A percentile compares a stretch with the other conserved stretches of the same genome.
Conservation (phyloP, 139 green algal genomes). For the Picochlorum sp. region DNA sequence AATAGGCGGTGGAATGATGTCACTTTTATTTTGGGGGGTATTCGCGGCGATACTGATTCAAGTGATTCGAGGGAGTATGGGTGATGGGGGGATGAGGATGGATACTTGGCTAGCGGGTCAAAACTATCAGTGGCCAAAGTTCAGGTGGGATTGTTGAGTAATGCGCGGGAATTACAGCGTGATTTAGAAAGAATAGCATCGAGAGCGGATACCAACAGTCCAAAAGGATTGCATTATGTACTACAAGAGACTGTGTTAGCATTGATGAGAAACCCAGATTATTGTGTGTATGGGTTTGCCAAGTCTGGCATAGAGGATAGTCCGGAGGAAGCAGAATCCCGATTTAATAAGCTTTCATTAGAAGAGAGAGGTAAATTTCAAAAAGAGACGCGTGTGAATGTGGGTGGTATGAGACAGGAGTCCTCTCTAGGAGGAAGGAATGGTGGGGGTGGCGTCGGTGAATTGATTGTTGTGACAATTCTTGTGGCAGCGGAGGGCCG, state of each 20-base stretch:
- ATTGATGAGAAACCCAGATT: slow-evolving; percentile 84
- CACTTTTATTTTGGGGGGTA: slow-evolving; percentile 32
- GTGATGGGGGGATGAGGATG: background rate
- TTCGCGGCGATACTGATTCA: slow-evolving; percentile 20
- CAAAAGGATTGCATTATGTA: slow-evolving; percentile 71
- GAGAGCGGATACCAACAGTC: slow-evolving; percentile 69
- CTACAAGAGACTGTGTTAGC: slow-evolving; percentile 81
- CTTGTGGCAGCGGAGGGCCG: slow-evolving; percentile 64
- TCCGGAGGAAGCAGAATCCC: slow-evolving; percentile 48
- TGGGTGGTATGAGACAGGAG: slow-evolving; percentile 46
- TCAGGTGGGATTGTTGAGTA: slow-evolving; percentile 79
- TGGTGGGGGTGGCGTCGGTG: slow-evolving; percentile 18
- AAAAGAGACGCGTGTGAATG: slow-evolving; percentile 87
- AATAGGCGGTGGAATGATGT: slow-evolving; percentile 25
- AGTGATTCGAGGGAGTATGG: background rate
- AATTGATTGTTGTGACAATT: slow-evolving; percentile 85
- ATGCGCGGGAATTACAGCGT: slow-evolving; percentile 68
- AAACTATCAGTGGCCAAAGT: slow-evolving; percentile 34
- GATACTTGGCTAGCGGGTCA: background rate
- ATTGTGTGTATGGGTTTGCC: slow-evolving; percentile 65
- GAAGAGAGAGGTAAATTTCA: slow-evolving; percentile 84
- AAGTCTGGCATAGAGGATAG: slow-evolving; percentile 13
- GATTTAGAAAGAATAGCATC: slow-evolving; percentile 80
- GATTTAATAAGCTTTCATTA: slow-evolving; percentile 64
- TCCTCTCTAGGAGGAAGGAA: slow-evolving; percentile 6